These are phyloP conservation scores for Candida labiduridarum DNA, from an alignment of 1,139 yeast genomes.

Conservation along the genomic window DNA sequence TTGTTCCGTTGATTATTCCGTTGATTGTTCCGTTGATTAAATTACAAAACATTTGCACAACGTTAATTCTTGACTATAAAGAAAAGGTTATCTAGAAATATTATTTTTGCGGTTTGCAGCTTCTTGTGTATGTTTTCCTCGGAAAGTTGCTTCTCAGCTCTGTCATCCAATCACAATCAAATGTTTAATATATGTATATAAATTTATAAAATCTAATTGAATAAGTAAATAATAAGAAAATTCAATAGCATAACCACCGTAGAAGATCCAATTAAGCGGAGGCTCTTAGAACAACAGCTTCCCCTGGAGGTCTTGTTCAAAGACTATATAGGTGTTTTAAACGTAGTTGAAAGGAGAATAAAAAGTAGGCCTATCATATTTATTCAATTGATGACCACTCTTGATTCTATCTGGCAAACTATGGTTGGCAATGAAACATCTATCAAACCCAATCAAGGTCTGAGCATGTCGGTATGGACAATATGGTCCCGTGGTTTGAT, in stretches of 20 bases:
- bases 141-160: no score
- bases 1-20: no score
- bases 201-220: neutral
- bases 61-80: no score
- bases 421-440: constrained; percentile 55
- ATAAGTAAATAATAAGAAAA: neutral
- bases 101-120: no score
- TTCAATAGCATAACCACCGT: neutral
- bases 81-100: no score
- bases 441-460: constrained; percentile 48
- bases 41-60: no score
- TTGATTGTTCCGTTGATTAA: no score
- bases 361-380: constrained; percentile 27
- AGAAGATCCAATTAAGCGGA: constrained; percentile 8
- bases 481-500: no score
- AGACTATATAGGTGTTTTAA: constrained; percentile 24
- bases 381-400: constrained; percentile 41
- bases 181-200: no score
- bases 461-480: no score
- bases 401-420: constrained; percentile 51
- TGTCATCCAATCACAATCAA: no score
- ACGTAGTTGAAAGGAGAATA: constrained; percentile 26
- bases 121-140: no score
- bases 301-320: constrained; percentile 17
- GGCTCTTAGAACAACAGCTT: constrained; percentile 15